These are phyloP conservation scores for Acrodontium crateriforme DNA, from an alignment of 2,329 filamentous ascomycete genomes.

Conservation along the genomic window DNA sequence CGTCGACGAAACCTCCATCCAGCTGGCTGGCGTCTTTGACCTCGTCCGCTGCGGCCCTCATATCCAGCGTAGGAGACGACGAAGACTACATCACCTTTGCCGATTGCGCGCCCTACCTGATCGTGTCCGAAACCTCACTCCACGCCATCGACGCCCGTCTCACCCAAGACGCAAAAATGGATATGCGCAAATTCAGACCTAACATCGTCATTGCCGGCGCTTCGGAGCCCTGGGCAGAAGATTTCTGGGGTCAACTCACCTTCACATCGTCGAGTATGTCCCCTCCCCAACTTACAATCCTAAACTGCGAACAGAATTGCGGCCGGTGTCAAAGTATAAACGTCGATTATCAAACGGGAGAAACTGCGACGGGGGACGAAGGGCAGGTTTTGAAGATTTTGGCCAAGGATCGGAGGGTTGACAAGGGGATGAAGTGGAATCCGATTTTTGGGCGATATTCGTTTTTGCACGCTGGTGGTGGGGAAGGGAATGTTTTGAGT, in stretches of 20 bases:
- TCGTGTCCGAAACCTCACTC: conserved; percentile 59
- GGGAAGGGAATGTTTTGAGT: conserved; percentile 18
- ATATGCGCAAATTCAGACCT: conserved; percentile 34
- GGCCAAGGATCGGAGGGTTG: conserved; percentile 31
- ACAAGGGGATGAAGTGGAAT: conserved; percentile 31
- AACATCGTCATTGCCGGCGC: conserved; percentile 33
- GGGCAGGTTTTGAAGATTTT: conserved; percentile 33
- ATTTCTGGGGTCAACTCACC: conserved; percentile 32
- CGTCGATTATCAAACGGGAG: conserved; percentile 33
- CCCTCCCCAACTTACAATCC: conserved; percentile 17
- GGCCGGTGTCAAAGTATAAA: conserved; percentile 33
- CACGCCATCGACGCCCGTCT: conserved; percentile 42
- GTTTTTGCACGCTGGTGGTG: conserved; percentile 23
- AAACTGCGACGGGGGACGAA: conserved; percentile 21
- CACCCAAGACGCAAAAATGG: conserved; percentile 23
- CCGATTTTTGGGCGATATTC: conserved; percentile 36
- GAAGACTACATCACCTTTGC: conserved; percentile 48
- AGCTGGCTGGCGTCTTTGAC: conserved; percentile 22
- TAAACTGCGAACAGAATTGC: conserved; percentile 32
- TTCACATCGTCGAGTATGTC: too few relatives aligned
- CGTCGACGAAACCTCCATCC: conserved; percentile 1
- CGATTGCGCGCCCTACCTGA: conserved; percentile 61
- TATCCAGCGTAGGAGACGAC: conserved; percentile 3
- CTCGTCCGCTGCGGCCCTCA: conserved; percentile 8
- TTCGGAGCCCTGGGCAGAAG: conserved; percentile 29